Evolutionary conservation across 805 yeast genomes (phyloP).

Genomic region (Sugiyamaella boreocaroliniensis): DNA sequence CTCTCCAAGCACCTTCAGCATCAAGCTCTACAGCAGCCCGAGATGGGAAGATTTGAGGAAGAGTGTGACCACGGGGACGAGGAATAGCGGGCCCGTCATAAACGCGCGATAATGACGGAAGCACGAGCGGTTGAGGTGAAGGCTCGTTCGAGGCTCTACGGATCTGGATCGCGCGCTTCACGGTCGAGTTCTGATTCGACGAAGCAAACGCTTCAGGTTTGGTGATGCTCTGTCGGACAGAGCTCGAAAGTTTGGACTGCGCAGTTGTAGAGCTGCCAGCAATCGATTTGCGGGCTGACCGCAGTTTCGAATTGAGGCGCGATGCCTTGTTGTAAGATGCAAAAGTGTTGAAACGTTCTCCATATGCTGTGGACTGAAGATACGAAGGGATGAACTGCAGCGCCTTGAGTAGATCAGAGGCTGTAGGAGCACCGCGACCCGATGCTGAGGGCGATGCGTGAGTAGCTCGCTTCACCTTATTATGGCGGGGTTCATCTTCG

Average conservation of each 20-base stretch:
- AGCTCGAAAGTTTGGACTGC: neutral
- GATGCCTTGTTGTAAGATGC: constrained; percentile 15
- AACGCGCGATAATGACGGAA: neutral
- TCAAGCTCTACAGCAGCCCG: constrained; percentile 21
- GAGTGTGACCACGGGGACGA: neutral
- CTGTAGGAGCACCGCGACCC: neutral
- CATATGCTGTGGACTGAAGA: constrained; percentile 19
- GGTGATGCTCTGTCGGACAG: neutral
- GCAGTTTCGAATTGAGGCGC: constrained; percentile 17
- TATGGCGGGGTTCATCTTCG: neutral
- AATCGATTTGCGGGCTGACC: constrained; percentile 7
- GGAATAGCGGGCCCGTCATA: neutral
- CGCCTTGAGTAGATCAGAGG: neutral
- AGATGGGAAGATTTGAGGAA: constrained; percentile 23
- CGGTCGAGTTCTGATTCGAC: neutral
- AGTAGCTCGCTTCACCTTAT: neutral
- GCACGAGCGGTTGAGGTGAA: neutral
- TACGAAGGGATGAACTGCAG: constrained; percentile 17
- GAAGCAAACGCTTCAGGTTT: neutral
- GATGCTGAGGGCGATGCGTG: neutral
- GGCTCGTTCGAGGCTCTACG: neutral
- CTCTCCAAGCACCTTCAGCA: constrained; percentile 12
- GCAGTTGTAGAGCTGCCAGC: neutral
- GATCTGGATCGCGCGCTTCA: neutral
- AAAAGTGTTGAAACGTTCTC: constrained; percentile 16